A percentile compares a stretch with the other conserved stretches of the same genome.
Evolutionary conservation across 345 rosid species (phyloP).

Genomic region (Erodium maritimum): DNA sequence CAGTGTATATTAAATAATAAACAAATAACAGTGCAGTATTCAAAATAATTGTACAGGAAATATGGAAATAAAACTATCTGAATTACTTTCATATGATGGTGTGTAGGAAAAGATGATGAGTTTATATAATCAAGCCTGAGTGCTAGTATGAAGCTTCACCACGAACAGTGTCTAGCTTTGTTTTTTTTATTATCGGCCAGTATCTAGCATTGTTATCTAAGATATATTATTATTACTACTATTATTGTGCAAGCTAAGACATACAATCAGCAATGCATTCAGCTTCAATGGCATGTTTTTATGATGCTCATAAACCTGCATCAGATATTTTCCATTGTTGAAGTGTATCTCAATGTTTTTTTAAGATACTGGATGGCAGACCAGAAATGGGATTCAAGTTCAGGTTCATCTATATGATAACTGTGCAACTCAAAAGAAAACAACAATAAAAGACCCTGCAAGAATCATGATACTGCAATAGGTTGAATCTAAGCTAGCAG

Average conservation of each 20-base stretch:
- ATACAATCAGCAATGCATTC: not conserved
- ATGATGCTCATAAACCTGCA: not conserved
- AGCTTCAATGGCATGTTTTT: not conserved
- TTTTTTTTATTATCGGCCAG: too few relatives aligned
- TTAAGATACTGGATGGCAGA: not conserved
- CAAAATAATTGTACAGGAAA: not conserved
- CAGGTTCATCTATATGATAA: not conserved
- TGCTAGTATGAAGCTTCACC: not conserved
- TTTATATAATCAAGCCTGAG: not conserved
- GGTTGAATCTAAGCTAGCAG: not conserved
- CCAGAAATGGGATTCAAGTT: not conserved
- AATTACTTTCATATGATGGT: too few relatives aligned
- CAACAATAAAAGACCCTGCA: not conserved
- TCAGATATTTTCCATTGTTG: not conserved
- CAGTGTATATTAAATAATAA: slow-evolving; percentile 1
- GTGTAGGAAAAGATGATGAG: not conserved
- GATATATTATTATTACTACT: too few relatives aligned
- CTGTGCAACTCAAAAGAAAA: not conserved
- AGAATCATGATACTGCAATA: not conserved
- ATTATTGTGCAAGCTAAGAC: too few relatives aligned
- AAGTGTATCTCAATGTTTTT: not conserved
- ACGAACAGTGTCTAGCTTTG: not conserved
- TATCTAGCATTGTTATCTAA: too few relatives aligned
- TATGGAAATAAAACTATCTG: slow-evolving; percentile 1
- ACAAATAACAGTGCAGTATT: not conserved